These are phyloP conservation scores for Plectosphaerella sp. DNA, from an alignment of 2,329 filamentous ascomycete species.

Conservation along the genomic window DNA sequence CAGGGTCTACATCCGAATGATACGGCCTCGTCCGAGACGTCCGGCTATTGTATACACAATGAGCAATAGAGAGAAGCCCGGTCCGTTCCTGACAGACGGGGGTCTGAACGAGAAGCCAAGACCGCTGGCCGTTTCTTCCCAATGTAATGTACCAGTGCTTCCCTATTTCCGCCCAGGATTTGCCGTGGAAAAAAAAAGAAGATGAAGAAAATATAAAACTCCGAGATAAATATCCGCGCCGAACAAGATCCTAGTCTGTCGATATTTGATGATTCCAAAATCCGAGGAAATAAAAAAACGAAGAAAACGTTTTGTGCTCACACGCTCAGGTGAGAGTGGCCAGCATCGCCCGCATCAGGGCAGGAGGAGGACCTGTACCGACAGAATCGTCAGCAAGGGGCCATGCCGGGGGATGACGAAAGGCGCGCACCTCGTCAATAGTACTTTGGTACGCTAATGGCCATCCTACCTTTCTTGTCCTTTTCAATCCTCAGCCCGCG, in stretches of 20 bases:
- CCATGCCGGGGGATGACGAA: not conserved
- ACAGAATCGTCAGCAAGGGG: slow-evolving; percentile 15
- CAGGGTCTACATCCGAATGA: no score
- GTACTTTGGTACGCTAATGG: slow-evolving; percentile 73
- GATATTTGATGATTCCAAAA: not conserved
- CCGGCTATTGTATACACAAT: no score
- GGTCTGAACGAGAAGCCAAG: no score
- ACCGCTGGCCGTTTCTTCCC: no score
- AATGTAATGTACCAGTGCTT: no score
- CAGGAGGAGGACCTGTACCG: slow-evolving; percentile 56
- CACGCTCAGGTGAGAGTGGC: slow-evolving; percentile 57
- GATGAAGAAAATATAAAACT: no score
- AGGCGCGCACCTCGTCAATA: slow-evolving; percentile 52
- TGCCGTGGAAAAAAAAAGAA: no score
- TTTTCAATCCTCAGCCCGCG: slow-evolving; percentile 70
- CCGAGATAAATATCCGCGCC: no score
- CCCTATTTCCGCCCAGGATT: no score
- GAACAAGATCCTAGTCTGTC: not conserved
- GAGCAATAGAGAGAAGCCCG: no score
- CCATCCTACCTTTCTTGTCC: slow-evolving; percentile 95
- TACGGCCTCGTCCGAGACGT: no score
- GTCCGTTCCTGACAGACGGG: no score
- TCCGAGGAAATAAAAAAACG: not conserved
- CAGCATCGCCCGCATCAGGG: slow-evolving; percentile 65
- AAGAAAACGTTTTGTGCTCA: not conserved